Evolutionary conservation across 441 rosid genomes (phyloP).

Genomic region (Populus hybrid): DNA sequence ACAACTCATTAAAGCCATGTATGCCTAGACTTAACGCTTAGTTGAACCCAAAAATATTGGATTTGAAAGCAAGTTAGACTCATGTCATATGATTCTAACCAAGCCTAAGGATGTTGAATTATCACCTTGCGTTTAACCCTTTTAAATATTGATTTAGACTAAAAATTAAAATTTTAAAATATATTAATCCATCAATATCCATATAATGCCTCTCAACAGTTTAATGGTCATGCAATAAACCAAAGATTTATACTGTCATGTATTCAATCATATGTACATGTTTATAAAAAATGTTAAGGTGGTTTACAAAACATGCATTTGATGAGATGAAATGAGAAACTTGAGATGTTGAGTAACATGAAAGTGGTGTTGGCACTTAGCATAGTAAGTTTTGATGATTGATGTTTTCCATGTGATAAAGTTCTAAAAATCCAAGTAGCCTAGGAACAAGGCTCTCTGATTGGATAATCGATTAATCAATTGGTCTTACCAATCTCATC

Average conservation of each 20-base stretch:
- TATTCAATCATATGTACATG: not conserved
- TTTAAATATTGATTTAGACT: not conserved
- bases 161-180: too few species aligned
- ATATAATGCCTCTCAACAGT: not conserved
- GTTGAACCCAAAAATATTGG: rapidly evolving
- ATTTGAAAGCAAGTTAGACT: not conserved
- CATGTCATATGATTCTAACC: not conserved
- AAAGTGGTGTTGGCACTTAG: not conserved
- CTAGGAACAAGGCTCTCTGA: too few species aligned
- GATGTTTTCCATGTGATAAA: not conserved
- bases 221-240: not conserved
- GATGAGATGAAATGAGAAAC: not conserved
- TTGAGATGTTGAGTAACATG: too few species aligned
- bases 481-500: too few species aligned
- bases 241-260: not conserved
- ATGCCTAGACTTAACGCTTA: rapidly evolving
- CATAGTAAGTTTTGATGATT: not conserved
- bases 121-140: too few species aligned
- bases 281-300: too few species aligned
- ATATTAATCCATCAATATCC: not conserved
- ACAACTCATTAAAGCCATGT: rapidly evolving
- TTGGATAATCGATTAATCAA: too few species aligned
- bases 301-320: not conserved
- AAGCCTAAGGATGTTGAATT: too few species aligned
- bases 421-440: too few species aligned